Conservation (phyloP, 441 rosid species). For the Viola pubescens region DNA sequence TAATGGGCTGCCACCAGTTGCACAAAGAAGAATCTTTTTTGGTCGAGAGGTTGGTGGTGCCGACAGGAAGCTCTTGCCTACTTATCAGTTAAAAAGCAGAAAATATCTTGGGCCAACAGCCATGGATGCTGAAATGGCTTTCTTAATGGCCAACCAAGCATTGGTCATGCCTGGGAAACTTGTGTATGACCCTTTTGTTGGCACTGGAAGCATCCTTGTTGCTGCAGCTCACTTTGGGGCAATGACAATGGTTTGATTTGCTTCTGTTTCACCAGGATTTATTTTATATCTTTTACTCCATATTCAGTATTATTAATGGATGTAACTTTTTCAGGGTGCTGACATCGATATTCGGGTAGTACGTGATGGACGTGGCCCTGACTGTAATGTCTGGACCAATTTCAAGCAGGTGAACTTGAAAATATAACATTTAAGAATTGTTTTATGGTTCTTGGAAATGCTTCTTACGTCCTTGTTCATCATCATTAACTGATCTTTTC, state of each 20-base stretch:
- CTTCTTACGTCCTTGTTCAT: neutral
- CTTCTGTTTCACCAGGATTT: conserved; percentile 4
- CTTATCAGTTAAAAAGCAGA: conserved; percentile 82
- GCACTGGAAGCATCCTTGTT: conserved; percentile 92
- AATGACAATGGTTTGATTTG: conserved; percentile 69
- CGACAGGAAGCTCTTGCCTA: conserved; percentile 83
- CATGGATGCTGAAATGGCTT: conserved; percentile 99
- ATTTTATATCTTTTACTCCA: neutral
- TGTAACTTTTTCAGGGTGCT: conserved; percentile 61
- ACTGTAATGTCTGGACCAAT: conserved; percentile 95
- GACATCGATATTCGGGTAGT: conserved; percentile 94
- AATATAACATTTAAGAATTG: neutral
- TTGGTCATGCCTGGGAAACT: conserved; percentile 68
- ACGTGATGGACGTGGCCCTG: conserved; percentile 95
- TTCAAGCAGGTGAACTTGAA: conserved; percentile 71
- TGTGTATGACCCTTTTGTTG: conserved; percentile 91
- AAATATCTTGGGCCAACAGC: conserved; percentile 97
- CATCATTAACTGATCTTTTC: neutral
- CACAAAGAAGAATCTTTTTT: conserved; percentile 61
- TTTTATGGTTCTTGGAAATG: neutral
- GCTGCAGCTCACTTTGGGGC: conserved; percentile 95
- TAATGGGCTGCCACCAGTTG: conserved; percentile 89
- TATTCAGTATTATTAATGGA: conserved; percentile 15
- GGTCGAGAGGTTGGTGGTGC: conserved; percentile 91
- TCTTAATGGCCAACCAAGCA: conserved; percentile 96